These are phyloP conservation scores for Croton laevigatus DNA, from an alignment of 441 rosid genomes.

Conservation along the genomic window DNA sequence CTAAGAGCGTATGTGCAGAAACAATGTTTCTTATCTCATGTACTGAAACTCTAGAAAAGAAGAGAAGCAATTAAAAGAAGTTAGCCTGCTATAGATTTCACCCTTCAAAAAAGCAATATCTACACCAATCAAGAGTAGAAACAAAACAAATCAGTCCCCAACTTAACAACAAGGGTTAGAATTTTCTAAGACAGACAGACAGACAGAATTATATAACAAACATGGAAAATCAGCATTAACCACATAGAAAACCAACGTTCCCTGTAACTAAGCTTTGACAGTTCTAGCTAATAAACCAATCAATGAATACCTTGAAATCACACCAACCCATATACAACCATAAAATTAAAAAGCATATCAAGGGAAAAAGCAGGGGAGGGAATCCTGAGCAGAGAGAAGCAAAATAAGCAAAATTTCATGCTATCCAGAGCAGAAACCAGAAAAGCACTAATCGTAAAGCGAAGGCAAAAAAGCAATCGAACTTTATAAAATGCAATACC, in stretches of 20 bases:
- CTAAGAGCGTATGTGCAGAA: background rate
- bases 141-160: background rate
- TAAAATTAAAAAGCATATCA: background rate
- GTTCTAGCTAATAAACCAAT: background rate
- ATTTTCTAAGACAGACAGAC: background rate
- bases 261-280: background rate
- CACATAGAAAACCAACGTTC: background rate
- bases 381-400: background rate
- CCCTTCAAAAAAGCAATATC: background rate
- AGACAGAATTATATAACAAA: background rate
- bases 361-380: background rate
- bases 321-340: background rate
- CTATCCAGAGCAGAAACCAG: background rate
- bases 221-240: background rate
- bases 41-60: background rate
- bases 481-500: background rate
- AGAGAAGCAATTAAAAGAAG: background rate
- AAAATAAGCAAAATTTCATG: background rate
- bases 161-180: background rate
- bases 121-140: background rate
- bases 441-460: background rate
- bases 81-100: background rate
- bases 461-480: background rate
- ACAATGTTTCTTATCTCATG: background rate
- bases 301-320: background rate